These are phyloP conservation scores for Aspergillus diversus DNA, from an alignment of 495 filamentous ascomycete species.

Conservation along the genomic window DNA sequence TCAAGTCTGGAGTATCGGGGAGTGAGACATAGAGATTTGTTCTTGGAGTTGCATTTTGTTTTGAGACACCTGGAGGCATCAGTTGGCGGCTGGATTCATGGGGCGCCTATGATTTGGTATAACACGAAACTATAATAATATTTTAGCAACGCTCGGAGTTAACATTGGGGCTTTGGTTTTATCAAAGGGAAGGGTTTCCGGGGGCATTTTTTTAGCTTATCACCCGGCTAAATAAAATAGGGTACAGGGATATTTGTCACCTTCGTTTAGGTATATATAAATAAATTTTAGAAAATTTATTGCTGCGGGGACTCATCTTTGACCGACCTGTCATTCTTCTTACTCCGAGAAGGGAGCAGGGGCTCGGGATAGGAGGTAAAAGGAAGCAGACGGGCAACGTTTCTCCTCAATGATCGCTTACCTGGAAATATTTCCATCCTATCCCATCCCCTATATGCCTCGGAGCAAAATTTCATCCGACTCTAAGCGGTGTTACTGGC, in stretches of 20 bases:
- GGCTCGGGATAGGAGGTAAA: no score
- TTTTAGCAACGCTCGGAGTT: neutral
- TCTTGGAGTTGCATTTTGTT: no score
- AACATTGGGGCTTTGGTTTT: neutral
- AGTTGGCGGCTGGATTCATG: conserved; percentile 8
- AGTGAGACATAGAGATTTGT: neutral
- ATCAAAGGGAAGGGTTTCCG: neutral
- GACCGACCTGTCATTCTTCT: no score
- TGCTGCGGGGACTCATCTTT: no score
- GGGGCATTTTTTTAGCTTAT: neutral
- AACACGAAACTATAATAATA: neutral
- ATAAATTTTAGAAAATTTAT: no score
- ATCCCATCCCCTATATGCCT: neutral
- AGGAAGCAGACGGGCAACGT: no score
- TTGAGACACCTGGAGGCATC: neutral
- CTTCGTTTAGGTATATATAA: no score
- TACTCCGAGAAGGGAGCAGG: no score
- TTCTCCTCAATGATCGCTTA: no score
- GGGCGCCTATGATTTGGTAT: neutral
- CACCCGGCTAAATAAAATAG: neutral
- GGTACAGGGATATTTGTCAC: no score
- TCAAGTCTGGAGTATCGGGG: neutral
- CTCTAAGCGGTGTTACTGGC: neutral
- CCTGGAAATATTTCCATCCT: no score
- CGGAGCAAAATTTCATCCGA: neutral